Evolutionary conservation across 148 eudicot species (phyloP).

Genomic region (Chenopodium formosanum): DNA sequence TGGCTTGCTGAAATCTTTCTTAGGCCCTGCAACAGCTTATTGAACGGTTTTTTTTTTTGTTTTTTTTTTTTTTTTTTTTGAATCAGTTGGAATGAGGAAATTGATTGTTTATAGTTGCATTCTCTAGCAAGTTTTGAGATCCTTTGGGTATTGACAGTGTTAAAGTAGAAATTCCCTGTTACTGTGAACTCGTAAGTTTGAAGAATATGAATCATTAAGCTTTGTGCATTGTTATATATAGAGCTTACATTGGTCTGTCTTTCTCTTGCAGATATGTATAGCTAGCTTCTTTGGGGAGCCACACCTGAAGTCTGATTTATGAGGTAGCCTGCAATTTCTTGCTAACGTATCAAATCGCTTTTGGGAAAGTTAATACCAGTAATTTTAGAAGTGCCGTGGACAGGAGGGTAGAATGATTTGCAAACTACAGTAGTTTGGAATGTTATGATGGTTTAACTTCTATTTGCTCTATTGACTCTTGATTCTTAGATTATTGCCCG

Average conservation of each 20-base stretch:
- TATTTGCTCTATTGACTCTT: slow-evolving; percentile 6
- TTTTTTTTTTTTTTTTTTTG: neutral
- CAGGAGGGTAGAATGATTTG: slow-evolving; percentile 5
- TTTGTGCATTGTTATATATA: neutral
- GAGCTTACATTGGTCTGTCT: neutral
- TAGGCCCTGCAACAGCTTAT: neutral
- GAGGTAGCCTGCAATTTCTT: slow-evolving; percentile 16
- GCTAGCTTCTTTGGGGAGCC: slow-evolving; percentile 17
- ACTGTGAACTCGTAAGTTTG: too few relatives aligned
- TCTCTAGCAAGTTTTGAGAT: neutral
- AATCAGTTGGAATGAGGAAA: neutral
- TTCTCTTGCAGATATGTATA: slow-evolving; percentile 34
- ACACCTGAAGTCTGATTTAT: slow-evolving; percentile 10
- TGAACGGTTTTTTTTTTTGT: neutral
- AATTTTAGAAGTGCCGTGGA: slow-evolving; percentile 8
- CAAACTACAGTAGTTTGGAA: slow-evolving; percentile 1
- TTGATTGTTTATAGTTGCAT: neutral
- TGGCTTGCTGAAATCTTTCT: neutral
- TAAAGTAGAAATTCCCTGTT: too few relatives aligned
- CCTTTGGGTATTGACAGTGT: too few relatives aligned
- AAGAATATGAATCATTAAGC: neutral
- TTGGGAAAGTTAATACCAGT: neutral
- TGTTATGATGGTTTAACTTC: slow-evolving; percentile 4
- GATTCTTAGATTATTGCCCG: slow-evolving; percentile 7
- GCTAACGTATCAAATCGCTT: slow-evolving; percentile 5